phyloP scores from a whole-genome alignment of 2,329 filamentous ascomycete species.

The Ceratocystis destructans region DNA sequence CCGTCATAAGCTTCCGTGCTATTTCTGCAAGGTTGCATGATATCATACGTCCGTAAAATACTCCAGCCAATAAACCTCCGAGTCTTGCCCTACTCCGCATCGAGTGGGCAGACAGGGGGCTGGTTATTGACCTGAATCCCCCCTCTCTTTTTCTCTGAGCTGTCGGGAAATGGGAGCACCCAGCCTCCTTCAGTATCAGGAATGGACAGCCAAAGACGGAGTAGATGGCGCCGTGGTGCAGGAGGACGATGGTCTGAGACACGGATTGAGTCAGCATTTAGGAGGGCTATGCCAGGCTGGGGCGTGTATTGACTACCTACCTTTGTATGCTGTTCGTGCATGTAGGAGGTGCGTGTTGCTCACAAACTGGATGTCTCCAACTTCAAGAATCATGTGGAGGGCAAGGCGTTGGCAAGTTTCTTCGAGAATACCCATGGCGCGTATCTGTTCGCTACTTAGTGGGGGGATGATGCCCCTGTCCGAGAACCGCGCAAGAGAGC shows the following conservation, averaged over 20 bases:
- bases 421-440: slow-evolving; percentile 50
- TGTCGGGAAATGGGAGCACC: slow-evolving; percentile 71
- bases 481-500: slow-evolving; percentile 60
- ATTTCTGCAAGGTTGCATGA: not conserved
- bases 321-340: slow-evolving; percentile 63
- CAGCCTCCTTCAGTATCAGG: slow-evolving; percentile 74
- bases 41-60: not conserved
- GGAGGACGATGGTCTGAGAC: slow-evolving; percentile 43
- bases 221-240: slow-evolving; percentile 58
- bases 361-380: slow-evolving; percentile 79
- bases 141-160: slow-evolving; percentile 69
- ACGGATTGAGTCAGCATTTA: not conserved
- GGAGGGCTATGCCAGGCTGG: not conserved
- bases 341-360: slow-evolving; percentile 71
- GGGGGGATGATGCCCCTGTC: slow-evolving; percentile 59
- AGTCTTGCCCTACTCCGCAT: slow-evolving; percentile 49
- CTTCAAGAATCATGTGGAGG: slow-evolving; percentile 73
- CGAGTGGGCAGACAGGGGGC: slow-evolving; percentile 57
- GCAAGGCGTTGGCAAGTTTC: slow-evolving; percentile 57
- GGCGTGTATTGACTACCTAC: slow-evolving; percentile 17
- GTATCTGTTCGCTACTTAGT: slow-evolving; percentile 52
- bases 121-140: slow-evolving; percentile 79
- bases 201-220: slow-evolving; percentile 73
- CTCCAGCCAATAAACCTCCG: not conserved
- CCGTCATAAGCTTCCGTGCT: not conserved